A percentile compares a stretch with the other conserved stretches of the same genome.
Conservation (phyloP, 352 stramenopile genomes). For the Phytopythium mirpurense region DNA sequence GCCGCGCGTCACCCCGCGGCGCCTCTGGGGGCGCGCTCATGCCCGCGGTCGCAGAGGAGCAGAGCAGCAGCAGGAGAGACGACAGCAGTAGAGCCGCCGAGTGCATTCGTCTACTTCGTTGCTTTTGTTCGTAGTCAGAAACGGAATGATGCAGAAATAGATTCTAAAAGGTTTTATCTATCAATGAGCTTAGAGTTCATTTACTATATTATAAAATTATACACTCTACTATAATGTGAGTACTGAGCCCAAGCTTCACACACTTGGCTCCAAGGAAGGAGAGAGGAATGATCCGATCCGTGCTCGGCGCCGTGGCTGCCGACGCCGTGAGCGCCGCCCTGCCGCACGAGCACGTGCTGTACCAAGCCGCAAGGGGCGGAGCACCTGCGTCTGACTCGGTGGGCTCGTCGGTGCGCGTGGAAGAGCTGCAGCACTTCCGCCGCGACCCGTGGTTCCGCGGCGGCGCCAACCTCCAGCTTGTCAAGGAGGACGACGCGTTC, state of each 20-base stretch:
- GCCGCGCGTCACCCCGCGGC: neutral
- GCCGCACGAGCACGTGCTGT: conserved; percentile 59
- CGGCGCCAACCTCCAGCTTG: conserved; percentile 47
- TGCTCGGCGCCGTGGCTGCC: conserved; percentile 35
- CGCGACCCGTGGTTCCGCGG: conserved; percentile 24
- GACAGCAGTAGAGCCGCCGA: no score
- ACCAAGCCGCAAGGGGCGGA: conserved; percentile 20
- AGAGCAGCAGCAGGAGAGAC: neutral
- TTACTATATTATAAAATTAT: no score
- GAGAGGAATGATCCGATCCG: conserved; percentile 60
- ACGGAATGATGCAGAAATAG: no score
- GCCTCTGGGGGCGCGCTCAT: neutral
- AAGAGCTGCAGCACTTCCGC: conserved; percentile 57
- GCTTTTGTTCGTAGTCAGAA: no score
- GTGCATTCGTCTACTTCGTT: no score
- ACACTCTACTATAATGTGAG: no score
- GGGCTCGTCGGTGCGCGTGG: conserved; percentile 24
- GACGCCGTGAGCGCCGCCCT: conserved; percentile 33
- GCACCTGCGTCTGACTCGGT: neutral
- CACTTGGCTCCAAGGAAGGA: no score
- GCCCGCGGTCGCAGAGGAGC: neutral
- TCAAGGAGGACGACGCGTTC: conserved; percentile 75
- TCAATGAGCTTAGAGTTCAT: no score
- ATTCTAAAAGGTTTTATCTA: no score
- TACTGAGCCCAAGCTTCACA: no score